A percentile compares a stretch with the other conserved stretches of the same genome.
Evolutionary conservation across 2,329 filamentous ascomycete species (phyloP).

Genomic region (Cytospora schulzeri): DNA sequence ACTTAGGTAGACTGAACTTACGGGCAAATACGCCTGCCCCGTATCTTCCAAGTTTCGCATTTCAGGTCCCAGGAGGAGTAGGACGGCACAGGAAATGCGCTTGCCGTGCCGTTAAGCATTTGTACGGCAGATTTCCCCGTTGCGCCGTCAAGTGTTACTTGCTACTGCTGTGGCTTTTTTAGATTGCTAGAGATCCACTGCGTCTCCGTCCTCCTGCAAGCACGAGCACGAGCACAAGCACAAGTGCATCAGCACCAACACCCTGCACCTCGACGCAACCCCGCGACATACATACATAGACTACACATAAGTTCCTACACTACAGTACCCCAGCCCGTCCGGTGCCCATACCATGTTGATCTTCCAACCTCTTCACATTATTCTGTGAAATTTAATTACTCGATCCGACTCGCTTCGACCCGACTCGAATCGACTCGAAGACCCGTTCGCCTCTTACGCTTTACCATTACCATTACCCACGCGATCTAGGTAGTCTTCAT

Average conservation of each 20-base stretch:
- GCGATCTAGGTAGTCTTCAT: background rate
- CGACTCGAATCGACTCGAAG: conserved; percentile 5
- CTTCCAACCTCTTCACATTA: conserved; percentile 20
- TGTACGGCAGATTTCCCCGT: background rate
- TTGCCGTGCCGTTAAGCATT: background rate
- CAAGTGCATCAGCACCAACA: background rate
- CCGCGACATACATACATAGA: conserved; percentile 2
- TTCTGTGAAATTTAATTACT: conserved; percentile 6
- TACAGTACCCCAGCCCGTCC: conserved; percentile 4
- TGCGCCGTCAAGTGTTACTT: background rate
- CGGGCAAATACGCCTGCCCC: conserved; percentile 3
- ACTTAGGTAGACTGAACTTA: background rate
- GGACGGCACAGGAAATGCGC: background rate
- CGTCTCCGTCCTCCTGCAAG: background rate
- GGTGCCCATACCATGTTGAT: conserved; percentile 18
- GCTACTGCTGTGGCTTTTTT: background rate
- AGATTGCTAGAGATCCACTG: conserved; percentile 1
- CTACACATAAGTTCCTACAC: background rate
- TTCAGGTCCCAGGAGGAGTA: background rate
- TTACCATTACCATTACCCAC: background rate
- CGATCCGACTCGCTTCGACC: background rate
- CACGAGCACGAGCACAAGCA: background rate
- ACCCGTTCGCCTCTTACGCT: conserved; percentile 8
- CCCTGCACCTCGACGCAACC: conserved; percentile 9
- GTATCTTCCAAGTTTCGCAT: background rate